These are phyloP conservation scores for Citrus mangshanensis DNA, from an alignment of 345 rosid species.

Conservation along the genomic window DNA sequence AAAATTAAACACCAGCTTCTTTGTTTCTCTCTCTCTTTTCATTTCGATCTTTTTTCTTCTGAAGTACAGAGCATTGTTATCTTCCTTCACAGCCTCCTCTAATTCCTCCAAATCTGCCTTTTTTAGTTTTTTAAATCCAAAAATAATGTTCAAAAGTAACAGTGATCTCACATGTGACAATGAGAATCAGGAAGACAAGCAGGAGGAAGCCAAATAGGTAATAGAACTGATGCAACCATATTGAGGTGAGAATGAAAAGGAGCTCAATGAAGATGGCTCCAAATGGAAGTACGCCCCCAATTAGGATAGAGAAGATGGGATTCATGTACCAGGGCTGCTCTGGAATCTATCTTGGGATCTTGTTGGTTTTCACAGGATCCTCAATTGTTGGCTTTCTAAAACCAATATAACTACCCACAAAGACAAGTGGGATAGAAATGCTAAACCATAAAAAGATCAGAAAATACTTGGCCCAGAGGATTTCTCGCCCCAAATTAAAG, in stretches of 20 bases:
- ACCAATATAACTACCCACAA: constrained; percentile 71
- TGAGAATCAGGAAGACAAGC: constrained; percentile 70
- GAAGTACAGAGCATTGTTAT: too few relatives aligned
- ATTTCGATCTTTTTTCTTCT: too few relatives aligned
- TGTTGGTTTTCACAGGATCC: constrained; percentile 85
- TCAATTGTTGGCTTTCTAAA: constrained; percentile 68
- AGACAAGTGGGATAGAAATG: constrained; percentile 84
- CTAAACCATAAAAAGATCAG: constrained; percentile 86
- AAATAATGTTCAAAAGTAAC: too few relatives aligned
- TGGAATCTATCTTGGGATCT: constrained; percentile 86
- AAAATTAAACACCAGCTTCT: too few relatives aligned
- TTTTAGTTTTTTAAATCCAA: too few relatives aligned
- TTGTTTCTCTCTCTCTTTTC: too few relatives aligned
- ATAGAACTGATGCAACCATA: constrained; percentile 92
- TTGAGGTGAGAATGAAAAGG: constrained; percentile 87
- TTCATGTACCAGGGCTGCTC: constrained; percentile 90
- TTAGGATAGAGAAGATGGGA: constrained; percentile 70
- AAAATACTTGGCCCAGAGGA: constrained; percentile 97
- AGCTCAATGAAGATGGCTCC: constrained; percentile 96
- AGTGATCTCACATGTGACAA: constrained; percentile 86
- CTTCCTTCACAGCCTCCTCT: too few relatives aligned
- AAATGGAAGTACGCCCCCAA: constrained; percentile 89
- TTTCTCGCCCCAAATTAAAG: constrained; percentile 88
- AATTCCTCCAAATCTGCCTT: too few relatives aligned
- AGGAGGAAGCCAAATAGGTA: constrained; percentile 92